Base-by-base conservation (phyloP, 345 rosid species). In the Salix dunnii region DNA sequence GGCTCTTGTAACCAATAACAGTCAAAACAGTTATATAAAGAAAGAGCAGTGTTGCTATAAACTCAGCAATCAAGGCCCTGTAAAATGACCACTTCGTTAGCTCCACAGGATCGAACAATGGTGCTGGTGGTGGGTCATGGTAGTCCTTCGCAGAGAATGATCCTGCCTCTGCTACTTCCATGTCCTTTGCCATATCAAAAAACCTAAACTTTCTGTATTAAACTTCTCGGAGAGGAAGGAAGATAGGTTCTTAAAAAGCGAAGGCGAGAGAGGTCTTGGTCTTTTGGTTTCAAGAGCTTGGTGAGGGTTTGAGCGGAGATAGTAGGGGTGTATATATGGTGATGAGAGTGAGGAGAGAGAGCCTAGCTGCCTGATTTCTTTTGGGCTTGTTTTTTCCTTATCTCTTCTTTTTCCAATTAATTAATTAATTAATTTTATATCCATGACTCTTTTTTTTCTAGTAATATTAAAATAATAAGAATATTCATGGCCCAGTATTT, bases 41-140 rank as follows among this genome's bases (percentile, higher is more conserved):
- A 81, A 94, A 90, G 78, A 92, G 94, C 60, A 94, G 70, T 18
- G 98, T 94, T 16, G 98, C 98, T 23, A 88, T 80, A 83, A 93
- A 93, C 88, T 91, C 94, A 20, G 92, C 94, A 27, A 94, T 94
- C 74, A 94, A 67, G 18, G 96, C 98, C 38, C 98, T 85, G 83
- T 94, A 91, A 78, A 91, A 89, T 0, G 97, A 94, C 97, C 98
- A 94, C 75, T 88, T 86, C 18, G 36, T 33, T 1, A 94, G 82
- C 87, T 94, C 97, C 27, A 20, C 86, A 0, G 64, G 73, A 78
- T 92, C 96, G 11, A 94, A 38, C 20, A 85, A 75, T n/a, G 88
- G 91, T 9, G 90, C 96, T 4, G 87, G 92, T 8, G 95, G 97
- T 28, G 98, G 97, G 81, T 94, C 94, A 1, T 85, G 78, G 86